Evolutionary conservation across 2,329 filamentous ascomycete species (phyloP).

Genomic region (Pestalotiopsis sp.): DNA sequence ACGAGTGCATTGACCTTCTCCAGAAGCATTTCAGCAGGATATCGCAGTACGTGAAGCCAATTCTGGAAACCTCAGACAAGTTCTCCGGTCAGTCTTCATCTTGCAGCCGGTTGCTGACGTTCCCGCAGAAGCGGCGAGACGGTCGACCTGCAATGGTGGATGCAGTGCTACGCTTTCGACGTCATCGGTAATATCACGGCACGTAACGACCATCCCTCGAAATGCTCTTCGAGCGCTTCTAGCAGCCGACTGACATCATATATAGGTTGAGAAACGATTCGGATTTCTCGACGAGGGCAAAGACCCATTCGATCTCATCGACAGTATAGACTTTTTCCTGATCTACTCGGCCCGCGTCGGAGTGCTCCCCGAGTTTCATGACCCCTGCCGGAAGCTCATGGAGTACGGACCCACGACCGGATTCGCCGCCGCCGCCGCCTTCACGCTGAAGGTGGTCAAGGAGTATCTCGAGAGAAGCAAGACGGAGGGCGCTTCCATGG

Average conservation of each 20-base stretch:
- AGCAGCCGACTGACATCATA: neutral
- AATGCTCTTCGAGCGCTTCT: neutral
- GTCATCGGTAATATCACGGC: neutral
- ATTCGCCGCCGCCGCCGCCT: constrained; percentile 27
- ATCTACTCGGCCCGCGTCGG: neutral
- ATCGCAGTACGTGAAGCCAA: neutral
- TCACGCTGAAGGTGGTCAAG: constrained; percentile 20
- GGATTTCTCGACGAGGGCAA: neutral
- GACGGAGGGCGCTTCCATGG: neutral
- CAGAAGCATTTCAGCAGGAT: constrained; percentile 29
- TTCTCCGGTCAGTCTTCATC: neutral
- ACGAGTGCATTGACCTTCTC: constrained; percentile 32
- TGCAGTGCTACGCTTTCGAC: constrained; percentile 5
- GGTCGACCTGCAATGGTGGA: constrained; percentile 23
- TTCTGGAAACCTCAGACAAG: neutral
- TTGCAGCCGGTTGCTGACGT: neutral
- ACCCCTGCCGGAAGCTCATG: constrained; percentile 11
- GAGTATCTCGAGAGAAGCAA: constrained; percentile 15
- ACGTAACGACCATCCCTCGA: neutral
- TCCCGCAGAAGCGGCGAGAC: neutral
- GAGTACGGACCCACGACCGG: constrained; percentile 20
- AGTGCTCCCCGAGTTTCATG: neutral
- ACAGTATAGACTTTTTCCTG: neutral
- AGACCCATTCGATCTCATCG: neutral
- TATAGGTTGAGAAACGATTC: neutral